phyloP scores from a whole-genome alignment of 345 rosid species.

The Brassica rapa region DNA sequence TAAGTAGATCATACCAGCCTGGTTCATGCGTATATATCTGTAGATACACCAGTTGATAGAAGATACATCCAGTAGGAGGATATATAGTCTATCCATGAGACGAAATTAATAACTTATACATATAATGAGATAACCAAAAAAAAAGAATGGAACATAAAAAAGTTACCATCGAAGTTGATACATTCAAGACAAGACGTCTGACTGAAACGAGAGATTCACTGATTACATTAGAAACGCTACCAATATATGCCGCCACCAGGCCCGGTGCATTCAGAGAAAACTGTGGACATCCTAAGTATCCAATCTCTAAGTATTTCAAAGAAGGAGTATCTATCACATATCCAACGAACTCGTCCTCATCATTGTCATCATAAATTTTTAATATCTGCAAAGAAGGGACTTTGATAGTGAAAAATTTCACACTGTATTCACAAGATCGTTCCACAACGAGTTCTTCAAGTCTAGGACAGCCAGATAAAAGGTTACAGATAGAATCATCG shows the following conservation, averaged over 20 bases:
- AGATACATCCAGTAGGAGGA: not conserved
- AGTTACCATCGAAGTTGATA: not conserved
- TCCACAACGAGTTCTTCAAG: not conserved
- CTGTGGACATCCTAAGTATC: not conserved
- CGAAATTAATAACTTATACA: not conserved
- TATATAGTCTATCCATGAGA: not conserved
- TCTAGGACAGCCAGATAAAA: not conserved
- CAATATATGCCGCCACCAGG: not conserved
- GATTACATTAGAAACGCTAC: not conserved
- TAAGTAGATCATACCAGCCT: not conserved
- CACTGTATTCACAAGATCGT: not conserved
- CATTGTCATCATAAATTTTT: not conserved
- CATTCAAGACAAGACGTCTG: not conserved
- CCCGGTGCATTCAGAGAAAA: not conserved
- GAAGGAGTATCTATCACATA: not conserved
- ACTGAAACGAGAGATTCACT: not conserved
- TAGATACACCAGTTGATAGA: not conserved
- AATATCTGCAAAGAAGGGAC: not conserved
- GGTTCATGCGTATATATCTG: not conserved
- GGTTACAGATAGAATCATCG: not conserved
- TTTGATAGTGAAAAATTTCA: not conserved
- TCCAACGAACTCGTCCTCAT: not conserved
- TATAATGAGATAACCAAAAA: not conserved
- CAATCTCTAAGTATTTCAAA: not conserved
- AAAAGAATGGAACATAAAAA: not conserved